Conservation (phyloP, 163 green algal genomes). For the Coccomyxa subellipsoidea region DNA sequence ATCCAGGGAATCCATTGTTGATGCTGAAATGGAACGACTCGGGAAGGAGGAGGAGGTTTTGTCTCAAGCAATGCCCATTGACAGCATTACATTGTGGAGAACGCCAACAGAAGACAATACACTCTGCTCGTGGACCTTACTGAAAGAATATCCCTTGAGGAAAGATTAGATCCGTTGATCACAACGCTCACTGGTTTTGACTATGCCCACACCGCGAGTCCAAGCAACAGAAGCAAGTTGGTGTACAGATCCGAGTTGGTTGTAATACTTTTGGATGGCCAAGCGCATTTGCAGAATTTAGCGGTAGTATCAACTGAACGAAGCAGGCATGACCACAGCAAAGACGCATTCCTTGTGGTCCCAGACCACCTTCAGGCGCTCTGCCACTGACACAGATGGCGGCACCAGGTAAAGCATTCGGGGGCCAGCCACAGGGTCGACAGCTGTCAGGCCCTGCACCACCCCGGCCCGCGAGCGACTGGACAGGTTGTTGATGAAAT, state of each 20-base stretch:
- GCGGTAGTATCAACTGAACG: neutral
- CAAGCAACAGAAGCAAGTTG: too few species aligned
- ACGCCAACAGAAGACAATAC: slow-evolving; percentile 27
- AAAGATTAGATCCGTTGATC: neutral
- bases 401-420: slow-evolving; percentile 11
- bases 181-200: too few species aligned
- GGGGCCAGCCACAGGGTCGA: neutral
- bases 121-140: slow-evolving; percentile 20
- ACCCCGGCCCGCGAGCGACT: neutral
- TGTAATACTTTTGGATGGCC: neutral
- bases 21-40: neutral
- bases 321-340: slow-evolving; percentile 1
- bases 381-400: neutral
- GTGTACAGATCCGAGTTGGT: too few species aligned
- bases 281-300: neutral
- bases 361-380: slow-evolving; percentile 15
- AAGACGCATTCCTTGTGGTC: slow-evolving; percentile 4
- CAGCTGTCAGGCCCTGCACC: neutral
- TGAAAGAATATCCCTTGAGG: neutral
- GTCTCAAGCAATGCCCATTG: neutral
- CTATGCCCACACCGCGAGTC: too few species aligned
- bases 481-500: neutral
- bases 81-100: slow-evolving; percentile 31
- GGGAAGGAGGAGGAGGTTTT: neutral
- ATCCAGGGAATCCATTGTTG: neutral